Conservation (phyloP, 768 basidiomycete species). For the Termitomyces sp. region DNA sequence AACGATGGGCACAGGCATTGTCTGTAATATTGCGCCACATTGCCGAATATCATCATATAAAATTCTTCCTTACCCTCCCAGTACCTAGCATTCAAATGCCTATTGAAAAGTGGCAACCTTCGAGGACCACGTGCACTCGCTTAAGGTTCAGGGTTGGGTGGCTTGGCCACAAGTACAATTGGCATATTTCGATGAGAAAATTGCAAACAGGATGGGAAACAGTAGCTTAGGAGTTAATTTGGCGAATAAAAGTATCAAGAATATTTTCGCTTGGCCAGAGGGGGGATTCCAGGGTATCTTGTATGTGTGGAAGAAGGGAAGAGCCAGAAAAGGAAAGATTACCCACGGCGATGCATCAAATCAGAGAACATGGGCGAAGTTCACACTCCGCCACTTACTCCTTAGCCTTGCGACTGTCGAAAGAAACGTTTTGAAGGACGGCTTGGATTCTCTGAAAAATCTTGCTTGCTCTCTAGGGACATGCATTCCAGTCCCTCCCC, state of each 20-base stretch:
- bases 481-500: slow-evolving; percentile 46
- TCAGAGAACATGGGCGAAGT: slow-evolving; percentile 36
- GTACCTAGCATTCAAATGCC: background rate
- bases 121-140: slow-evolving; percentile 10
- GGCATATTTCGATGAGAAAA: slow-evolving; percentile 1
- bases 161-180: background rate
- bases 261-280: background rate
- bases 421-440: slow-evolving; percentile 36
- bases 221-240: background rate
- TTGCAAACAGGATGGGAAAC: background rate
- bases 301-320: slow-evolving; percentile 11
- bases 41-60: background rate
- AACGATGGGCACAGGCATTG: background rate
- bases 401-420: slow-evolving; percentile 33
- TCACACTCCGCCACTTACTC: slow-evolving; percentile 41
- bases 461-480: slow-evolving; percentile 20
- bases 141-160: slow-evolving; percentile 10
- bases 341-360: slow-evolving; percentile 42
- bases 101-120: background rate
- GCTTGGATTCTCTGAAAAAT: slow-evolving; percentile 27
- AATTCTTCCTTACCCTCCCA: background rate
- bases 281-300: slow-evolving; percentile 14
- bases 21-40: slow-evolving; percentile 11
- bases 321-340: slow-evolving; percentile 28
- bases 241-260: background rate